These are phyloP conservation scores for Tolypocladium ovalisporum DNA, from an alignment of 2,329 filamentous ascomycete species.

Conservation along the genomic window DNA sequence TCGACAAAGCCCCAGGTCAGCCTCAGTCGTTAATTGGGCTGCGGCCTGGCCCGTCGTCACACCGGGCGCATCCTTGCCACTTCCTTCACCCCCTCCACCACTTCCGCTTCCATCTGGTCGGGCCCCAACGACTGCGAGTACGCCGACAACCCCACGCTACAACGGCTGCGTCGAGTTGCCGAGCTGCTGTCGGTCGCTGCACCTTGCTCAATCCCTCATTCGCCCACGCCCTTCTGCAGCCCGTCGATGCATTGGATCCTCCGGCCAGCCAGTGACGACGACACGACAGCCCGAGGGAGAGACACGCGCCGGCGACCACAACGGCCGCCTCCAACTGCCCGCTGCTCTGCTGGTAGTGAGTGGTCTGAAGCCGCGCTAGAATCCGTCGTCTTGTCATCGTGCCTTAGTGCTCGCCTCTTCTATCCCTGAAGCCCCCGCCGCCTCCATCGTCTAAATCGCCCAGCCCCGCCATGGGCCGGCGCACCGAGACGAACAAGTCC, in stretches of 20 bases:
- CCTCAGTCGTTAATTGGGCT: not conserved
- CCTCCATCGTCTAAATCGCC: constrained; percentile 4
- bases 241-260: not conserved
- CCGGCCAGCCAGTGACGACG: not conserved
- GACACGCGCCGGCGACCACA: not conserved
- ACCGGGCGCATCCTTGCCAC: not conserved
- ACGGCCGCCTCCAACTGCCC: not conserved
- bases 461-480: constrained; percentile 16
- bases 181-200: too few relatives aligned
- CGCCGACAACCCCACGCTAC: not conserved
- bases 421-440: not conserved
- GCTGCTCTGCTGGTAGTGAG: not conserved
- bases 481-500: constrained; percentile 10
- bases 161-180: not conserved
- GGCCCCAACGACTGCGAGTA: not conserved
- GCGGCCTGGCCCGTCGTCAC: not conserved
- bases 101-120: not conserved
- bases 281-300: not conserved
- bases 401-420: not conserved
- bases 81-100: not conserved
- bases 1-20: not conserved
- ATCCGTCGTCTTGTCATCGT: not conserved
- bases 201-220: not conserved
- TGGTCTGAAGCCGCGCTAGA: not conserved
- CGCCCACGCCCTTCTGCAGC: not conserved